Base-by-base conservation (phyloP, 441 rosid genomes). In the Viola pubescens region DNA sequence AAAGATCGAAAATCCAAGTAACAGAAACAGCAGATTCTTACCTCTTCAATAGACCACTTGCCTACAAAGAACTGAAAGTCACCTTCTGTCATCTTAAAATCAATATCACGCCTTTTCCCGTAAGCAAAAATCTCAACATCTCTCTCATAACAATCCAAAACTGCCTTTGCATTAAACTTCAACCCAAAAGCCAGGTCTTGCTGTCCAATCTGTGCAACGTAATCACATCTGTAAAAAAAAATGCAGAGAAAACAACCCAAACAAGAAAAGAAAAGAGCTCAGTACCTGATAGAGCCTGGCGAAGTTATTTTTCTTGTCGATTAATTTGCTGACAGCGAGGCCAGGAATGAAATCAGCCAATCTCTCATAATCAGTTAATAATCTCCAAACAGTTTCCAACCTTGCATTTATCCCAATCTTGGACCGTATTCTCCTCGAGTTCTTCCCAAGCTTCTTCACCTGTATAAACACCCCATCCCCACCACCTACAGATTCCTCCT, bases 11-110 rank as follows among this genome's bases (percentile, higher is more conserved):
- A 37, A 9, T 41, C 14, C 19, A n/a, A 56, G 38, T 2, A 66
- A 48, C 41, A 26, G 60, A 14, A 42, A 53, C 14, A 61, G 4
- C 13, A 14, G 48, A 48, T 12, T 16, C n/a, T 65, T 70, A 89
- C 98, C 85, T 87, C 91, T 70, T 89, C 91, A 47, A 92, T 81
- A 3, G 87, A 82, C 98, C 98, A 91, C 61, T 81, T 84, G 56
- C 98, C 98, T 84, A 87, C 81, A 61, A 83, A 87, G 40, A 77
- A 58, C 26, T 84, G 82, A 59, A 92, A 89, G 75, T 89, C 98
- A 9, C 98, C 98, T 73, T 92, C 95, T 9, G 74, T 75, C 98
- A 92, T 87, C 71, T 84, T 81, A 59, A 87, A 92, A 6, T 84
- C 95, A 74, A 92, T 85, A 41, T 89, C 96, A 14, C 97, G 96